phyloP scores from a whole-genome alignment of 208 protist genomes.

The Leishmania major region DNA sequence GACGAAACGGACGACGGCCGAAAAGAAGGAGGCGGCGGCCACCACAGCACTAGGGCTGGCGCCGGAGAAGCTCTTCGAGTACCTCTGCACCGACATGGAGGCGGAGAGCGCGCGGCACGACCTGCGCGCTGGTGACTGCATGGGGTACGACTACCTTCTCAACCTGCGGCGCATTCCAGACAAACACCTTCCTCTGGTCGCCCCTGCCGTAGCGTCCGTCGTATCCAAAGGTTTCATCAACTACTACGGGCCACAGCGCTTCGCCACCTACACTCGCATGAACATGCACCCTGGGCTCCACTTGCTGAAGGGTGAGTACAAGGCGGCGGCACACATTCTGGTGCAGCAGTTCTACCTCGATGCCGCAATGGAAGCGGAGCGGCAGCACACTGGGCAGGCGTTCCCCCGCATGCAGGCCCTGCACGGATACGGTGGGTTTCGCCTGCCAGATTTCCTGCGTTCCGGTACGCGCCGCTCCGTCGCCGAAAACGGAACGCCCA shows the following conservation, averaged over 20 bases:
- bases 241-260: conserved; percentile 84
- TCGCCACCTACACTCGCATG: conserved; percentile 77
- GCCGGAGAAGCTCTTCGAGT: conserved; percentile 82
- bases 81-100: conserved; percentile 84
- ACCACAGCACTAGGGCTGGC: conserved; percentile 29
- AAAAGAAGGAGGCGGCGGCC: conserved; percentile 26
- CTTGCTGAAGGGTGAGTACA: conserved; percentile 82
- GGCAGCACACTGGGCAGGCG: conserved; percentile 47
- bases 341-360: conserved; percentile 91
- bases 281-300: conserved; percentile 90
- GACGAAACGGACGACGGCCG: conserved; percentile 5
- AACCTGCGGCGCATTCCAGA: conserved; percentile 69
- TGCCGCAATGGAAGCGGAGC: conserved; percentile 66
- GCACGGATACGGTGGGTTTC: conserved; percentile 46
- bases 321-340: conserved; percentile 80
- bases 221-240: conserved; percentile 87
- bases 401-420: conserved; percentile 45
- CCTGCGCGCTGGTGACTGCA: conserved; percentile 63
- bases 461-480: conserved; percentile 47
- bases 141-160: conserved; percentile 73
- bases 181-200: conserved; percentile 58
- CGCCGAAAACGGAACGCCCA: conserved; percentile 65
- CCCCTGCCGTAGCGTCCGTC: conserved; percentile 67
- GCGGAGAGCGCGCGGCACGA: conserved; percentile 60
- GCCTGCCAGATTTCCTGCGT: conserved; percentile 51